Percentiles rank a stretch among this genome's conserved stretches.
Evolutionary conservation across 495 filamentous ascomycete species (phyloP).

Genomic region (Penicillium diatomitis): DNA sequence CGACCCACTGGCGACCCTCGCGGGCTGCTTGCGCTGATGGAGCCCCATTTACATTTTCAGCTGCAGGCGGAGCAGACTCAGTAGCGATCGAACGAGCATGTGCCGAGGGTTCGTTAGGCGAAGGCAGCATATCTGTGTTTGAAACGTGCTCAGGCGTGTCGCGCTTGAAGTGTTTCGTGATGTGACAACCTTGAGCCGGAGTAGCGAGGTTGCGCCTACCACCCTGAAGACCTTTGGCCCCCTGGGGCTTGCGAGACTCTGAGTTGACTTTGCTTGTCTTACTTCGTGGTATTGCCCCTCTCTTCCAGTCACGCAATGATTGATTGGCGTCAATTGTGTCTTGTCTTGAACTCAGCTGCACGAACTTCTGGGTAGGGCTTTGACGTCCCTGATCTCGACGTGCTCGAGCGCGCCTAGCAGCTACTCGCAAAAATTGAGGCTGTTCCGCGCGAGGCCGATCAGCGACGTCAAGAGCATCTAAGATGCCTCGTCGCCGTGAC

Average conservation of each 20-base stretch:
- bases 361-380: conserved; percentile 64
- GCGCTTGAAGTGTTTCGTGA: neutral
- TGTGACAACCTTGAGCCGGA: conserved; percentile 1
- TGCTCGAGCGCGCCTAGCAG: conserved; percentile 57
- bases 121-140: neutral
- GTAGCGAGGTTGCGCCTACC: conserved; percentile 6
- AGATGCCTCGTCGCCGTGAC: conserved; percentile 52
- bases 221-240: conserved; percentile 12
- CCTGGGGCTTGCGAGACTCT: conserved; percentile 13
- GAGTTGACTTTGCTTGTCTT: conserved; percentile 15
- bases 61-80: neutral
- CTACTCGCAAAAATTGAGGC: conserved; percentile 72
- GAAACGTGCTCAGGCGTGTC: neutral
- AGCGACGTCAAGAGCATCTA: conserved; percentile 56
- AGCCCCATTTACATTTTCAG: neutral
- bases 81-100: conserved; percentile 1
- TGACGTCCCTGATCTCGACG: conserved; percentile 57
- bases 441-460: conserved; percentile 18
- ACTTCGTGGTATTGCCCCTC: conserved; percentile 52
- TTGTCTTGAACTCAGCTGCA: conserved; percentile 56
- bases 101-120: neutral
- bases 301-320: conserved; percentile 65
- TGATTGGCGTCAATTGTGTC: conserved; percentile 71
- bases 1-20: conserved; percentile 28
- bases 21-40: conserved; percentile 9